Percentiles rank a stretch among this genome's conserved stretches.
Evolutionary conservation across 257 asterid genomes (phyloP).

Genomic region (Solanum chaucha): DNA sequence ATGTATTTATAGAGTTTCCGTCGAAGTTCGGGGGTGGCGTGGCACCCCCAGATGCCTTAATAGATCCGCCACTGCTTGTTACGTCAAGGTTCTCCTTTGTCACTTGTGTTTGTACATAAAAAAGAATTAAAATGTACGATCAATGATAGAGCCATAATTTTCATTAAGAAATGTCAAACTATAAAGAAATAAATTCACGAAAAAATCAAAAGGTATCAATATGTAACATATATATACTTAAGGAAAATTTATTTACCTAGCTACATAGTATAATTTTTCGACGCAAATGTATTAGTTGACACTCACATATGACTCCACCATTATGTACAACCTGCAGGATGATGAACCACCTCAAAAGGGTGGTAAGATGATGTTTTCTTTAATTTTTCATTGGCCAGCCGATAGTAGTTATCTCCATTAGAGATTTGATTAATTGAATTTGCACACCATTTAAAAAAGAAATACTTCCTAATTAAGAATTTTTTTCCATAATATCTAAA

Average conservation of each 20-base stretch:
- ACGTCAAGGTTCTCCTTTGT: no score
- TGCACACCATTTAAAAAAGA: neutral
- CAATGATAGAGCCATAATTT: neutral
- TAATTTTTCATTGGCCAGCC: neutral
- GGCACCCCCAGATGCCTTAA: no score
- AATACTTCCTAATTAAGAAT: neutral
- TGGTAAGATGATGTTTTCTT: neutral
- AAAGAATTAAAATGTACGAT: neutral
- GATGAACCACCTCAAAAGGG: neutral
- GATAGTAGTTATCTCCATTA: neutral
- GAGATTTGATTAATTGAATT: neutral
- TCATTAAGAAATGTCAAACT: neutral
- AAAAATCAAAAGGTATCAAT: rapidly evolving
- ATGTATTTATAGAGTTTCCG: no score
- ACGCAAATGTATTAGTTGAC: no score
- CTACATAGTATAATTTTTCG: no score
- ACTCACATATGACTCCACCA: neutral
- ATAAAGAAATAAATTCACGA: no score
- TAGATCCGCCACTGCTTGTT: no score
- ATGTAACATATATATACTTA: no score
- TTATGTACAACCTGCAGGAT: neutral
- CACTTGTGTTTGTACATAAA: neutral
- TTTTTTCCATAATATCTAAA: neutral
- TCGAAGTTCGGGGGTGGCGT: no score
- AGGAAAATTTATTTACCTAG: no score